A percentile compares a stretch with the other conserved stretches of the same genome.
Evolutionary conservation across 768 basidiomycete genomes (phyloP).

Genomic region (Agaricus subrufescens): DNA sequence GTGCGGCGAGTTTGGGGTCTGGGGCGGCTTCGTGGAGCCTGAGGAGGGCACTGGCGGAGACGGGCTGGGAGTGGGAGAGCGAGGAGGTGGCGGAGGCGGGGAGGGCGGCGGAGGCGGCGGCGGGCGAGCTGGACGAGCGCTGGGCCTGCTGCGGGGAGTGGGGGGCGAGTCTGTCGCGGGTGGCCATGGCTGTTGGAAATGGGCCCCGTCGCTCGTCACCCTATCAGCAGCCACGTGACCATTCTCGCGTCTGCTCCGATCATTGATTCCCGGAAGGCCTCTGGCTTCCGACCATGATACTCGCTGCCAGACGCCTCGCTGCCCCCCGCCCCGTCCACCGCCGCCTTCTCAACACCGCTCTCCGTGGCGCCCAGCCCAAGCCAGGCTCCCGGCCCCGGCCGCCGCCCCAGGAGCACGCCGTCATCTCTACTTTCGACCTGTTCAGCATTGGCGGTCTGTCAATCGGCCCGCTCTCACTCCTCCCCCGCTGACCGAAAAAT

Average conservation of each 20-base stretch:
- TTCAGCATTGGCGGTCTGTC: slow-evolving; percentile 80
- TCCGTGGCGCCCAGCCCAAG: slow-evolving; percentile 2
- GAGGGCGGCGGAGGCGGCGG: slow-evolving; percentile 25
- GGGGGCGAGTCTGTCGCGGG: slow-evolving; percentile 26
- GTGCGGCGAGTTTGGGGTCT: slow-evolving; percentile 59
- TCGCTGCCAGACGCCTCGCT: not conserved
- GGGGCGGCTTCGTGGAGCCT: slow-evolving; percentile 44
- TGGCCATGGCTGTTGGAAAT: slow-evolving; percentile 20
- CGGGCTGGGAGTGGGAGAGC: slow-evolving; percentile 30
- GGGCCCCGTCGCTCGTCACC: not conserved
- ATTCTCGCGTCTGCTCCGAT: not conserved
- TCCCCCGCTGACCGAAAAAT: slow-evolving; percentile 5
- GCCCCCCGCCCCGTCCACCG: not conserved
- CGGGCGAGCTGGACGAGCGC: slow-evolving; percentile 26
- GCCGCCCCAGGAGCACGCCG: slow-evolving; percentile 67
- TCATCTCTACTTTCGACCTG: slow-evolving; percentile 90
- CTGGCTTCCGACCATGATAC: slow-evolving; percentile 1
- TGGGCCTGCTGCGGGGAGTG: slow-evolving; percentile 27
- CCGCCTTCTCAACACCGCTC: slow-evolving; percentile 3
- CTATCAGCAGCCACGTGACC: not conserved
- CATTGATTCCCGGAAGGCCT: not conserved
- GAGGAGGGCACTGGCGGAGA: slow-evolving; percentile 53
- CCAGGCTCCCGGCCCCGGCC: slow-evolving; percentile 15
- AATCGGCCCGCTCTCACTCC: not conserved
- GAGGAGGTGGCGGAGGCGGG: slow-evolving; percentile 27